Conservation (phyloP, 139 green algal genomes). For the Edaphochlamys debaryana region DNA sequence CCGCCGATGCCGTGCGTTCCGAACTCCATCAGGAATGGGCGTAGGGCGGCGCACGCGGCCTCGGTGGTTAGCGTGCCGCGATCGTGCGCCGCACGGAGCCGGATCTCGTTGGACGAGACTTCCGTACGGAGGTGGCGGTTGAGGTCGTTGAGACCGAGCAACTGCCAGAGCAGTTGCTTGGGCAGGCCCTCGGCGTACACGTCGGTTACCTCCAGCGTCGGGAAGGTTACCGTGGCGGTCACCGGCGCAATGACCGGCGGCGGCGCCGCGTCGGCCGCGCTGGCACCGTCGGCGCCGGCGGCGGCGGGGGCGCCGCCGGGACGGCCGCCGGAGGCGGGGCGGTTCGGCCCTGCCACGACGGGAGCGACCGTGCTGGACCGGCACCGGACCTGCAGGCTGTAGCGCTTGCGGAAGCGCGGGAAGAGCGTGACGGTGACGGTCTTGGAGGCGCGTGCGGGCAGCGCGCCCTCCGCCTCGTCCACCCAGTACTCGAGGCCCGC, state of each 20-base stretch:
- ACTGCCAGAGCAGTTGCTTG: conserved; percentile 64
- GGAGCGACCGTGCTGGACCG: conserved; percentile 37
- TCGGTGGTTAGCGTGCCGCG: conserved; percentile 56
- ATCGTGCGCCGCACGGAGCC: conserved; percentile 30
- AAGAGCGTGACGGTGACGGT: conserved; percentile 63
- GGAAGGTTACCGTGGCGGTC: conserved; percentile 52
- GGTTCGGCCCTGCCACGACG: background rate
- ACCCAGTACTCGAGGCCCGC: conserved; percentile 54
- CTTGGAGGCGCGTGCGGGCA: conserved; percentile 53
- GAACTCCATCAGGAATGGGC: conserved; percentile 62
- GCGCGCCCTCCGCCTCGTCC: conserved; percentile 54
- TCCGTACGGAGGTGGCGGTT: conserved; percentile 63
- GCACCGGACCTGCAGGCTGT: conserved; percentile 62
- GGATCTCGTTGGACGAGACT: conserved; percentile 46
- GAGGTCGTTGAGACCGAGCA: conserved; percentile 53
- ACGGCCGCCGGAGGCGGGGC: conserved; percentile 26
- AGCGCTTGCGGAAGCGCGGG: conserved; percentile 61
- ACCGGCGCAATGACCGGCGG: conserved; percentile 30
- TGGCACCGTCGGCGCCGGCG: background rate
- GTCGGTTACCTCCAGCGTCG: conserved; percentile 60
- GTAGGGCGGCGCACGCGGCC: conserved; percentile 43
- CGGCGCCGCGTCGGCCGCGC: background rate
- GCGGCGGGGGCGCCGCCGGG: too few relatives aligned
- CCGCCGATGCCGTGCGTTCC: conserved; percentile 48
- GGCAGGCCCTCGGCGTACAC: conserved; percentile 45